Conservation (phyloP, 441 rosid genomes). For the Geranium incanum region DNA sequence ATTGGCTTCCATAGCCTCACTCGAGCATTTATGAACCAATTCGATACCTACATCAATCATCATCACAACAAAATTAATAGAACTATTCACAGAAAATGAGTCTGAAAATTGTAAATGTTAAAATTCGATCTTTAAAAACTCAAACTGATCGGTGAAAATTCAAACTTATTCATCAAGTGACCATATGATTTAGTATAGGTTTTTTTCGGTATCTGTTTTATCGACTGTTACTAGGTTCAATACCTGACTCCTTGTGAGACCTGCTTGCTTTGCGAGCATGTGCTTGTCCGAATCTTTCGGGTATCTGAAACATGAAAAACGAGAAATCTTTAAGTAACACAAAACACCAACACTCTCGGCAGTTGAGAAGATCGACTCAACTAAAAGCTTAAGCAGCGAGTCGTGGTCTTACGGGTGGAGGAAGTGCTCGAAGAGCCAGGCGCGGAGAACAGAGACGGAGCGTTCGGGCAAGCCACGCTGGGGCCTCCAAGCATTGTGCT, state of each 20-base stretch:
- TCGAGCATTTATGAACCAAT: slow-evolving; percentile 30
- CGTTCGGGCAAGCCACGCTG: slow-evolving; percentile 68
- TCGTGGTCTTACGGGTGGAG: slow-evolving; percentile 53
- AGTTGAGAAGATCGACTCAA: neutral
- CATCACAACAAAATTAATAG: too few species aligned
- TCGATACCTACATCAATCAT: too few species aligned
- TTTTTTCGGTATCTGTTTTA: too few species aligned
- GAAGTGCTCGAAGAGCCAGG: slow-evolving; percentile 79
- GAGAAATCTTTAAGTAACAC: too few species aligned
- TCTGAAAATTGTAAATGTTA: too few species aligned
- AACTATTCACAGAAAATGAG: too few species aligned
- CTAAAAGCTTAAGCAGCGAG: neutral
- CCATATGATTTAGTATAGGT: too few species aligned
- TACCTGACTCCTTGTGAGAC: slow-evolving; percentile 70
- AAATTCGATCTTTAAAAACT: too few species aligned
- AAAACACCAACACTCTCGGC: neutral
- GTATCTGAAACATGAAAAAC: slow-evolving; percentile 34
- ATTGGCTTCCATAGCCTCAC: slow-evolving; percentile 55
- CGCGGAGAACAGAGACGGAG: slow-evolving; percentile 64
- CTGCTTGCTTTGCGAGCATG: slow-evolving; percentile 66
- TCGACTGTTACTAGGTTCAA: slow-evolving; percentile 17
- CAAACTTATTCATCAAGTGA: too few species aligned
- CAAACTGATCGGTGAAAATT: too few species aligned
- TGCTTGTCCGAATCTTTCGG: slow-evolving; percentile 72
- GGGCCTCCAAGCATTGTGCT: slow-evolving; percentile 90